These are phyloP conservation scores for Achlya hypogyna DNA, from an alignment of 352 stramenopile species.

Conservation along the genomic window DNA sequence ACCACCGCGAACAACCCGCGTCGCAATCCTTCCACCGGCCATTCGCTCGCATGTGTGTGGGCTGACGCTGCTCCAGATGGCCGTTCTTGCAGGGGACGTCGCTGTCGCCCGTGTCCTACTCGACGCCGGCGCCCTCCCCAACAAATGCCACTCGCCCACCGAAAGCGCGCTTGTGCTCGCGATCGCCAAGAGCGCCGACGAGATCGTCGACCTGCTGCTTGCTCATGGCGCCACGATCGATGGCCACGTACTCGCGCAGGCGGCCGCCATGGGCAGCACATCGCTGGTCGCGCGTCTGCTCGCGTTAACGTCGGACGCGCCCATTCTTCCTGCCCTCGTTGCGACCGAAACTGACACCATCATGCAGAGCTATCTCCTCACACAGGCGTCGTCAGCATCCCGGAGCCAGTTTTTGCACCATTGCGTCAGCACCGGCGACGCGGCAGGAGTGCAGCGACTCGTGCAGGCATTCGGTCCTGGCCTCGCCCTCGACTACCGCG, in stretches of 20 bases:
- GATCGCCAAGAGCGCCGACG: conserved; percentile 30
- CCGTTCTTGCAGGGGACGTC: conserved; percentile 40
- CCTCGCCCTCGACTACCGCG: conserved; percentile 35
- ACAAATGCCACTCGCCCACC: conserved; percentile 33
- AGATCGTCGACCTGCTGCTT: conserved; percentile 50
- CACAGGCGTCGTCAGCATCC: conserved; percentile 16
- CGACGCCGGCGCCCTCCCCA: conserved; percentile 43
- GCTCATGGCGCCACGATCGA: conserved; percentile 49
- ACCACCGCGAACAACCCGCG: not conserved
- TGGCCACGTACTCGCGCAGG: conserved; percentile 46
- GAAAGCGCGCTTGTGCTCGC: conserved; percentile 46
- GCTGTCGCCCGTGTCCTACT: conserved; percentile 57
- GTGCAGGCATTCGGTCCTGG: conserved; percentile 35
- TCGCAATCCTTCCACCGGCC: not conserved
- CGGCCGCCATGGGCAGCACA: conserved; percentile 31
- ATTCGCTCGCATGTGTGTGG: conserved; percentile 35
- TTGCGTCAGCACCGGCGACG: conserved; percentile 36
- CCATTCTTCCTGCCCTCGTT: not conserved
- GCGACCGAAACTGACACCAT: conserved; percentile 11
- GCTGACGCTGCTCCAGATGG: conserved; percentile 61
- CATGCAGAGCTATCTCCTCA: conserved; percentile 20
- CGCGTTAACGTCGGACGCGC: conserved; percentile 22
- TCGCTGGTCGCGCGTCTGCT: conserved; percentile 36
- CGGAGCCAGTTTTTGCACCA: conserved; percentile 33
- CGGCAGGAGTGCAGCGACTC: conserved; percentile 49